Percentiles rank a stretch among this genome's conserved stretches.
Evolutionary conservation across 257 asterid species (phyloP).

Genomic region (Ilex aquifolium): DNA sequence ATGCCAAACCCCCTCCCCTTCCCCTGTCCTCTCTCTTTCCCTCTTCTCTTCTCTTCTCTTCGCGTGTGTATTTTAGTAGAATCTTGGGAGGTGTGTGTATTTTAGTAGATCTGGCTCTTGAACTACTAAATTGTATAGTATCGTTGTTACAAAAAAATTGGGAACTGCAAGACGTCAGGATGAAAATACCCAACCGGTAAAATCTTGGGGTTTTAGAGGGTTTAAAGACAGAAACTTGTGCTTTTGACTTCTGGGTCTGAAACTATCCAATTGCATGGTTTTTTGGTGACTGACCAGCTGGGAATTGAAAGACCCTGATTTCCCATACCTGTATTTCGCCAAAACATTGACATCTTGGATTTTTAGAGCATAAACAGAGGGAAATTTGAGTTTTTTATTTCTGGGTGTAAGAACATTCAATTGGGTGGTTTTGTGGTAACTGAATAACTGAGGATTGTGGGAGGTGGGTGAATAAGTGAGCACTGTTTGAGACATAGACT

Average conservation of each 20-base stretch:
- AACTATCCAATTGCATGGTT: background rate
- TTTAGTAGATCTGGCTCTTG: constrained; percentile 19
- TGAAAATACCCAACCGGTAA: constrained; percentile 25
- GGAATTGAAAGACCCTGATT: constrained; percentile 10
- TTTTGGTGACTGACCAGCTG: constrained; percentile 5
- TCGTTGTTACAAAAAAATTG: constrained; percentile 25
- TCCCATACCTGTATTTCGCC: too few species aligned
- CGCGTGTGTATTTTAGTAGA: too few species aligned
- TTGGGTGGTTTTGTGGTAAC: background rate
- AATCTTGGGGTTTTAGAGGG: constrained; percentile 1
- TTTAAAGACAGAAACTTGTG: constrained; percentile 12
- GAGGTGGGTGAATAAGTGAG: constrained; percentile 1
- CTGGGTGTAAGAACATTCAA: background rate
- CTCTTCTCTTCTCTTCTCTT: too few species aligned
- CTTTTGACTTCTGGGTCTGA: constrained; percentile 9
- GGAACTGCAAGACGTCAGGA: constrained; percentile 24
- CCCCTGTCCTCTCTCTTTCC: too few species aligned
- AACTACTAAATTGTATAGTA: constrained; percentile 24
- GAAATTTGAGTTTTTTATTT: too few species aligned
- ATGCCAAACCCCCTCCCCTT: too few species aligned
- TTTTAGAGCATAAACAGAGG: constrained; percentile 1
- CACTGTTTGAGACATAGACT: background rate
- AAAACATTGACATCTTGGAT: constrained; percentile 8
- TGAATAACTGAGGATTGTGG: background rate
- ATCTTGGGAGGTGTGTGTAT: constrained; percentile 16